Conservation (phyloP, 2,329 filamentous ascomycete species). For the Paraphaeosphaeria sporulosa region DNA sequence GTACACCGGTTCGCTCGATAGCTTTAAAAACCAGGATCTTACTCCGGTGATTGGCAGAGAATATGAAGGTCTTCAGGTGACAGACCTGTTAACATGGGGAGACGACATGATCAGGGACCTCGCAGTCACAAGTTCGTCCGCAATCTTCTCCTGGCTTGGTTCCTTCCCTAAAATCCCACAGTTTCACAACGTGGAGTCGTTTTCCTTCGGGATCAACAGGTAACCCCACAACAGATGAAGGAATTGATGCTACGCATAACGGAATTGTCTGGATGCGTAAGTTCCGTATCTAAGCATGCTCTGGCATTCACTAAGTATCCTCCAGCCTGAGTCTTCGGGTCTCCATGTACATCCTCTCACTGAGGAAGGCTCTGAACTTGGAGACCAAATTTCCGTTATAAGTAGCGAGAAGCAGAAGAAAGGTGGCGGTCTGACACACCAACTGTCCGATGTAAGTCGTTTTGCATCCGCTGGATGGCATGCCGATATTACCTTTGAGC, state of each 20-base stretch:
- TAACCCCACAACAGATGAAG: conserved; percentile 68
- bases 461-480: conserved; percentile 63
- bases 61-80: conserved; percentile 49
- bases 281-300: conserved; percentile 41
- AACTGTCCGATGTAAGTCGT: conserved; percentile 51
- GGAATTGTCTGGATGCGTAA: conserved; percentile 62
- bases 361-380: conserved; percentile 52
- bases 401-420: conserved; percentile 46
- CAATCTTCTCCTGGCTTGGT: not conserved
- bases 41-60: conserved; percentile 62
- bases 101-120: conserved; percentile 51
- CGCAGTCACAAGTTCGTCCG: conserved; percentile 63
- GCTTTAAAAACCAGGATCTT: conserved; percentile 48
- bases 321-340: conserved; percentile 33
- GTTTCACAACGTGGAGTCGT: conserved; percentile 75
- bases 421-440: conserved; percentile 44
- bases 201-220: conserved; percentile 70
- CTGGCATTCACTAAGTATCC: conserved; percentile 8
- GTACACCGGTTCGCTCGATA: conserved; percentile 35
- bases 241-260: conserved; percentile 68
- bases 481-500: conserved; percentile 53
- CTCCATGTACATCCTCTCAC: conserved; percentile 52
- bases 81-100: conserved; percentile 40
- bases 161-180: conserved; percentile 34
- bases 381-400: conserved; percentile 51